Conservation (phyloP, 352 stramenopile genomes). For the Globisporangium perplexum region DNA sequence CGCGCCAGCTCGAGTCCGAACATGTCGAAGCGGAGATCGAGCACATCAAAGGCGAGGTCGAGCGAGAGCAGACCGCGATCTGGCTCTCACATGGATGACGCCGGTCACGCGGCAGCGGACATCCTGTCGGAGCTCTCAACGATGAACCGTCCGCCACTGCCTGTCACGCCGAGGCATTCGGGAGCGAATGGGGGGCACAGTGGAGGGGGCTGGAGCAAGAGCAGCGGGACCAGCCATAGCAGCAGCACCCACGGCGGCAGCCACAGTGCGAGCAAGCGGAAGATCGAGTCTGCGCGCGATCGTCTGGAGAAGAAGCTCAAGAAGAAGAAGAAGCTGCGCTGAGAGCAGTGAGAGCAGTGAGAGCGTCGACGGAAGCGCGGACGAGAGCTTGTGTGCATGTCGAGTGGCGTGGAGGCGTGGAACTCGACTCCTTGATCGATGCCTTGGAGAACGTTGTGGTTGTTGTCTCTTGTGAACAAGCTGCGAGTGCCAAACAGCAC, state of each 20-base stretch:
- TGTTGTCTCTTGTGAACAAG: no score
- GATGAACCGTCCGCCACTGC: conserved; percentile 41
- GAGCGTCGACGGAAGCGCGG: no score
- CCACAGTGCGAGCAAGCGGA: conserved; percentile 31
- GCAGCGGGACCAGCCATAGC: conserved; percentile 4
- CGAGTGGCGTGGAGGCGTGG: no score
- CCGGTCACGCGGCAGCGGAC: conserved; percentile 23
- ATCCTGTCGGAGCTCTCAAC: conserved; percentile 14
- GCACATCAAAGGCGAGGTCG: conserved; percentile 3
- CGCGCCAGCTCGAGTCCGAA: not conserved
- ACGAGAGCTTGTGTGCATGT: not conserved
- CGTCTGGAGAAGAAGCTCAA: conserved; percentile 82
- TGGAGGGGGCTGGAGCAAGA: conserved; percentile 15
- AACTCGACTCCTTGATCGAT: no score
- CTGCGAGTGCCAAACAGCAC: not conserved
- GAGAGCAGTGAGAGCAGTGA: conserved; percentile 2
- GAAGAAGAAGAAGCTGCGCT: conserved; percentile 58
- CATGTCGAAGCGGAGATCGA: conserved; percentile 5
- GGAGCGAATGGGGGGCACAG: not conserved
- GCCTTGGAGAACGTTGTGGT: no score
- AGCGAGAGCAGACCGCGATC: conserved; percentile 14
- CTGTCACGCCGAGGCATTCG: conserved; percentile 20
- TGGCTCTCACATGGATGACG: conserved; percentile 2
- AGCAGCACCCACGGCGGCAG: not conserved
- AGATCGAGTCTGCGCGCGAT: conserved; percentile 51